phyloP scores from a whole-genome alignment of 2,329 filamentous ascomycete genomes.

The Xylaria sp. region DNA sequence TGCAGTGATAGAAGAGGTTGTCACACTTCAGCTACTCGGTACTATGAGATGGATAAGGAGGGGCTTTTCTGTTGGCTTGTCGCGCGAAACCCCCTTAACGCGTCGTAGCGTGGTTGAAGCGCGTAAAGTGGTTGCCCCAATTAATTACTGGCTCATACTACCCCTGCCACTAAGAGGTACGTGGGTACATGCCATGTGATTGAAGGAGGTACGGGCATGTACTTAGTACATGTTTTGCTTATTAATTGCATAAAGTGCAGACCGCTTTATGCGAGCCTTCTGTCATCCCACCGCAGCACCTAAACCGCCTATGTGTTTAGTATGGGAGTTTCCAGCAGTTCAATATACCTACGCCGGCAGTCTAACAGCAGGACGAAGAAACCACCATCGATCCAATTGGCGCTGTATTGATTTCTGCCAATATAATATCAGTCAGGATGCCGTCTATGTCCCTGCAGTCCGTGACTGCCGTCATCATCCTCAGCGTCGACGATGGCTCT shows the following conservation, averaged over 20 bases:
- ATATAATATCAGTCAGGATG: conserved; percentile 53
- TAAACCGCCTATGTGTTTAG: background rate
- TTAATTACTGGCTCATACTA: conserved; percentile 31
- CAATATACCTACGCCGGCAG: background rate
- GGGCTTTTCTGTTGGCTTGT: conserved; percentile 8
- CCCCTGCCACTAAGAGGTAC: conserved; percentile 1
- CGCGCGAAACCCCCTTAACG: conserved; percentile 34
- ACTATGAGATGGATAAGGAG: conserved; percentile 11
- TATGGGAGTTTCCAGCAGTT: background rate
- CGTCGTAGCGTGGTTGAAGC: conserved; percentile 36
- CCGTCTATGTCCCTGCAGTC: conserved; percentile 77
- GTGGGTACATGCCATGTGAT: background rate
- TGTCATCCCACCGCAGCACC: background rate
- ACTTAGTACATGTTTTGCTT: background rate
- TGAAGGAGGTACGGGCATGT: too few relatives aligned
- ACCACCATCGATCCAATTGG: conserved; percentile 4
- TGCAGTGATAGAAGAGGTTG: background rate
- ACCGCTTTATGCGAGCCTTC: conserved; percentile 2
- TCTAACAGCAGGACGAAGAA: too few relatives aligned
- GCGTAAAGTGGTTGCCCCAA: conserved; percentile 46
- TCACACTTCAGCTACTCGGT: conserved; percentile 1
- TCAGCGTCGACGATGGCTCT: conserved; percentile 84
- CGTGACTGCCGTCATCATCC: conserved; percentile 78
- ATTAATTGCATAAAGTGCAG: background rate
- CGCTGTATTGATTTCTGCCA: background rate